phyloP scores from a whole-genome alignment of 1,139 yeast species.

The Hansenula sp. region DNA sequence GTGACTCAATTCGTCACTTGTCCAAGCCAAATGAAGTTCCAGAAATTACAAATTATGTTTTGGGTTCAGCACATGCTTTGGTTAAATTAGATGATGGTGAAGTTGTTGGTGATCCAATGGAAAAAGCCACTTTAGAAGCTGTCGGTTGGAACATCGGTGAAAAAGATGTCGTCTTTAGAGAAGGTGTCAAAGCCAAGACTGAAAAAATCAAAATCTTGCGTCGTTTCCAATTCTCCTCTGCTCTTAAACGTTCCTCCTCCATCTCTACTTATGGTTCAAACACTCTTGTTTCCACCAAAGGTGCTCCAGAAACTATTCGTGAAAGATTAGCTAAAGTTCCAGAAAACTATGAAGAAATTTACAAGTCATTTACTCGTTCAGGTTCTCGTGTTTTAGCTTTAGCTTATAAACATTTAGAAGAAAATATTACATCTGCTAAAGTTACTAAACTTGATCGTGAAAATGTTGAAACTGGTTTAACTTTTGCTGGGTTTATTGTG shows the following conservation, averaged over 20 bases:
- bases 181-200: slow-evolving; percentile 26
- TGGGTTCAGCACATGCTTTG: slow-evolving; percentile 95
- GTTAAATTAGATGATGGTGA: slow-evolving; percentile 95
- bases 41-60: slow-evolving; percentile 60
- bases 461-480: slow-evolving; percentile 66
- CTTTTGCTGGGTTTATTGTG: slow-evolving; percentile 89
- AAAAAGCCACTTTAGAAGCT: slow-evolving; percentile 88
- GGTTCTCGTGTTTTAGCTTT: slow-evolving; percentile 96
- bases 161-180: slow-evolving; percentile 61
- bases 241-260: slow-evolving; percentile 91
- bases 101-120: slow-evolving; percentile 99
- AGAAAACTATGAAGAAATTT: slow-evolving; percentile 75
- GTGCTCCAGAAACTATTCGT: slow-evolving; percentile 98
- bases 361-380: slow-evolving; percentile 86
- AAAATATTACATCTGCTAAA: slow-evolving; percentile 44
- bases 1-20: slow-evolving; percentile 48
- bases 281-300: slow-evolving; percentile 83
- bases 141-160: slow-evolving; percentile 81
- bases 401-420: slow-evolving; percentile 73
- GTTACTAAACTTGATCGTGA: slow-evolving; percentile 62
- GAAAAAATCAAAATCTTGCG: slow-evolving; percentile 73
- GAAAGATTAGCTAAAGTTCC: slow-evolving; percentile 74
- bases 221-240: slow-evolving; percentile 95
- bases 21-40: slow-evolving; percentile 59
- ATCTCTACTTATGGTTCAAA: slow-evolving; percentile 64